These are phyloP conservation scores for Somion occarium DNA, from an alignment of 1,284 basidiomycete species.

Conservation along the genomic window DNA sequence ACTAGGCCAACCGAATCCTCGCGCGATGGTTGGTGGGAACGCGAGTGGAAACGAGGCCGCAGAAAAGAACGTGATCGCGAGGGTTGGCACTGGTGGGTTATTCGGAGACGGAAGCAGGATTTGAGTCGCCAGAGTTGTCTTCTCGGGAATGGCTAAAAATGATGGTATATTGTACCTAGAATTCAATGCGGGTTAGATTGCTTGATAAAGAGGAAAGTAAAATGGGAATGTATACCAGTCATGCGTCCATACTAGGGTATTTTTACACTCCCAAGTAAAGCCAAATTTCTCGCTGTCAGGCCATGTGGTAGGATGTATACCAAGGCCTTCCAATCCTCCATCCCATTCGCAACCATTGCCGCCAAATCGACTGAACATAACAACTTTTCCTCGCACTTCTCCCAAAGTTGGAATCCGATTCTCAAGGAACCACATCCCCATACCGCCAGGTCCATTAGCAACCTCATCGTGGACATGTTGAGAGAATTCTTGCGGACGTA, in stretches of 20 bases:
- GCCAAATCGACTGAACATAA: slow-evolving; percentile 82
- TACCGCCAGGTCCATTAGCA: slow-evolving; percentile 45
- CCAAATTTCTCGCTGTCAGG: slow-evolving; percentile 68
- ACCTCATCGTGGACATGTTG: slow-evolving; percentile 64
- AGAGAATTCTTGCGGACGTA: slow-evolving; percentile 51
- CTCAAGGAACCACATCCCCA: slow-evolving; percentile 74
- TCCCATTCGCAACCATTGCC: slow-evolving; percentile 62
- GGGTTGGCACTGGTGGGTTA: slow-evolving; percentile 36
- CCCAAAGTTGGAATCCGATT: slow-evolving; percentile 75
- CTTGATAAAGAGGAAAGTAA: not conserved
- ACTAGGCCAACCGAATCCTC: slow-evolving; percentile 76
- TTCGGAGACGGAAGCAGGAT: slow-evolving; percentile 42
- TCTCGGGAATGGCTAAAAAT: slow-evolving; percentile 77
- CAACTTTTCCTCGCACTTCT: slow-evolving; percentile 76
- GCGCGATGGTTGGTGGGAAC: slow-evolving; percentile 67
- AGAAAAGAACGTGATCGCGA: slow-evolving; percentile 76
- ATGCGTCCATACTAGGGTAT: slow-evolving; percentile 65
- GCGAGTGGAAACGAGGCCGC: slow-evolving; percentile 78
- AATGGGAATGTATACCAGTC: slow-evolving; percentile 86
- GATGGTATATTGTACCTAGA: slow-evolving; percentile 73
- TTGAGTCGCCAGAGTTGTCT: slow-evolving; percentile 51
- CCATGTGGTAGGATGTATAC: slow-evolving; percentile 80
- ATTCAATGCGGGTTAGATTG: not conserved
- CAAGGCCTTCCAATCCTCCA: slow-evolving; percentile 60
- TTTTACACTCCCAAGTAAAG: slow-evolving; percentile 72